Evolutionary conservation across 2,329 filamentous ascomycete species (phyloP).

Genomic region (Canariomyces notabilis): DNA sequence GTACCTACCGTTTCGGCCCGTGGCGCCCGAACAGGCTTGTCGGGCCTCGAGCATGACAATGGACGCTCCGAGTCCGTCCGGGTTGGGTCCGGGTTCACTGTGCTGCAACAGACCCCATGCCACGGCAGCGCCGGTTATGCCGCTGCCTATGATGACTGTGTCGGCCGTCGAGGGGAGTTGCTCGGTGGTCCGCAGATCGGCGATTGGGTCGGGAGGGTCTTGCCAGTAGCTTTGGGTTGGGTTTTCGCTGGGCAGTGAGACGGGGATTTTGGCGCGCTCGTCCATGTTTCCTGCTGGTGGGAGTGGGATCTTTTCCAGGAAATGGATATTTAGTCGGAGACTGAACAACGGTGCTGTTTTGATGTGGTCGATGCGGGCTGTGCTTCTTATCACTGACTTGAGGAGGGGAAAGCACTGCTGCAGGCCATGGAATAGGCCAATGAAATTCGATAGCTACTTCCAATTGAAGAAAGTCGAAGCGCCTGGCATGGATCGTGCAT

Average conservation of each 20-base stretch:
- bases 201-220: constrained; percentile 43
- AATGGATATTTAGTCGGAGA: no score
- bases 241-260: constrained; percentile 44
- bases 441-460: no score
- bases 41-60: constrained; percentile 61
- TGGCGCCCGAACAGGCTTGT: constrained; percentile 62
- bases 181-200: constrained; percentile 44
- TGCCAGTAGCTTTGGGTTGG: constrained; percentile 61
- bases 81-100: not conserved
- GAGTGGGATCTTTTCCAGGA: no score
- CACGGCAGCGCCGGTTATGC: constrained; percentile 57
- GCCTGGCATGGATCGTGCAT: no score
- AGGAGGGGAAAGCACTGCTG: no score
- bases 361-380: no score
- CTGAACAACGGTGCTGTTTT: no score
- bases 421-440: no score
- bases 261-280: constrained; percentile 33
- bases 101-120: constrained; percentile 46
- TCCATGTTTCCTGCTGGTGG: no score
- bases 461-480: no score
- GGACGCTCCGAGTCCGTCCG: no score
- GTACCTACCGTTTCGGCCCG: constrained; percentile 49
- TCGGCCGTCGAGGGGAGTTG: constrained; percentile 50
- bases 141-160: constrained; percentile 59
- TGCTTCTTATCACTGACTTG: no score